A percentile compares a stretch with the other conserved stretches of the same genome.
Conservation (phyloP, 306 rosid species). For the Myrica gale region DNA sequence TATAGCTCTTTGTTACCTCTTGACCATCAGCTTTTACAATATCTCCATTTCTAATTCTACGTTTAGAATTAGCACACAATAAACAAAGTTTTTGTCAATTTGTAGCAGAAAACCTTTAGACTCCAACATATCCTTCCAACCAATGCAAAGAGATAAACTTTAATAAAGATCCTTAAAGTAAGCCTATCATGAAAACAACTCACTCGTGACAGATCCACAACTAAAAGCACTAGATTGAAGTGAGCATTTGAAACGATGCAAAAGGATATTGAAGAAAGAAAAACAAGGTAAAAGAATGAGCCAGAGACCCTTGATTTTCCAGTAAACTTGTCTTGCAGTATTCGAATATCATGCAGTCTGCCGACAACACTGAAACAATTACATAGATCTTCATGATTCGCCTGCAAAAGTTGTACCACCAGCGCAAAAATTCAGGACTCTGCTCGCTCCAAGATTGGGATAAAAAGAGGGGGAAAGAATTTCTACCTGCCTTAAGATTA, state of each 20-base stretch:
- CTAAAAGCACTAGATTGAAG: not conserved
- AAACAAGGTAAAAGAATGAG: slow-evolving; percentile 17
- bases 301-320: slow-evolving; percentile 82
- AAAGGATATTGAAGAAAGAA: not conserved
- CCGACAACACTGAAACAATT: slow-evolving; percentile 78
- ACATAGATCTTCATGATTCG: slow-evolving; percentile 58
- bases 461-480: not conserved
- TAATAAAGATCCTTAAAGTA: not conserved
- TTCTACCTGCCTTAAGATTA: slow-evolving; percentile 48
- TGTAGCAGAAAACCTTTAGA: not conserved
- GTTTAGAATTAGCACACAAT: not conserved
- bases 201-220: not conserved
- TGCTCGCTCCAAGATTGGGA: not conserved
- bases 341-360: slow-evolving; percentile 75
- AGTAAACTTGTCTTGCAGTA: slow-evolving; percentile 76
- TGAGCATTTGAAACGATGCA: not conserved
- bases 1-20: not conserved
- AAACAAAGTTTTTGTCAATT: not conserved
- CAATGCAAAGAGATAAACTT: not conserved
- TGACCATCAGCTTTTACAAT: not conserved
- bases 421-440: slow-evolving; percentile 2
- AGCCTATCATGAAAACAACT: not conserved
- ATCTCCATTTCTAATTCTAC: not conserved
- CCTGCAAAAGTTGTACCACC: slow-evolving; percentile 48
- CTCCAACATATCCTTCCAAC: not conserved